Conservation (phyloP, 352 stramenopile species). For the Globisporangium uncinulatum region DNA sequence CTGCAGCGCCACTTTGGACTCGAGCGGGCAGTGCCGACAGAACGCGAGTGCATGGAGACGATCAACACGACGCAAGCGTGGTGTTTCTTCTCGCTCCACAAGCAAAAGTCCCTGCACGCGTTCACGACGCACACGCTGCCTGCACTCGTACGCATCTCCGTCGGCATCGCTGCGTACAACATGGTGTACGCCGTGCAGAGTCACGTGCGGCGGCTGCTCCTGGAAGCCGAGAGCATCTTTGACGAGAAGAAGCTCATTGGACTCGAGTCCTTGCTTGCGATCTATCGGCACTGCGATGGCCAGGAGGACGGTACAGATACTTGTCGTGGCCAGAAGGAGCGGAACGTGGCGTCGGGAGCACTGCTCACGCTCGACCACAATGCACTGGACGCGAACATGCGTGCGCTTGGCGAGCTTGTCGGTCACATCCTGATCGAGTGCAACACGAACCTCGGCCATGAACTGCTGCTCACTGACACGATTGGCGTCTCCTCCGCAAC, state of each 20-base stretch:
- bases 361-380: constrained; percentile 26
- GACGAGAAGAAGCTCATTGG: constrained; percentile 74
- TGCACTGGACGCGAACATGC: constrained; percentile 19
- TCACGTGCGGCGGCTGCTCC: constrained; percentile 51
- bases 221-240: constrained; percentile 53
- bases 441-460: constrained; percentile 53
- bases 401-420: constrained; percentile 49
- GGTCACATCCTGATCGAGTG: constrained; percentile 66
- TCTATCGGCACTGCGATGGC: constrained; percentile 15
- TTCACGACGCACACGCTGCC: constrained; percentile 34
- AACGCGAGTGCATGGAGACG: constrained; percentile 71
- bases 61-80: constrained; percentile 79
- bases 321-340: background rate
- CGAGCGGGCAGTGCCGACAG: constrained; percentile 31
- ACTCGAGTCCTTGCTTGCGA: constrained; percentile 29
- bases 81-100: constrained; percentile 61
- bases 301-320: background rate
- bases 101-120: constrained; percentile 29
- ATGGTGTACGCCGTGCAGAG: constrained; percentile 62
- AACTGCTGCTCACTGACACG: constrained; percentile 15
- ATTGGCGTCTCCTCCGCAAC: background rate
- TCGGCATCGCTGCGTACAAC: constrained; percentile 63
- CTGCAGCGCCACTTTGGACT: constrained; percentile 43
- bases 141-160: constrained; percentile 41
- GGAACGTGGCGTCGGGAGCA: background rate